phyloP scores from a whole-genome alignment of 2,329 filamentous ascomycete species.

The Claviceps sp. region DNA sequence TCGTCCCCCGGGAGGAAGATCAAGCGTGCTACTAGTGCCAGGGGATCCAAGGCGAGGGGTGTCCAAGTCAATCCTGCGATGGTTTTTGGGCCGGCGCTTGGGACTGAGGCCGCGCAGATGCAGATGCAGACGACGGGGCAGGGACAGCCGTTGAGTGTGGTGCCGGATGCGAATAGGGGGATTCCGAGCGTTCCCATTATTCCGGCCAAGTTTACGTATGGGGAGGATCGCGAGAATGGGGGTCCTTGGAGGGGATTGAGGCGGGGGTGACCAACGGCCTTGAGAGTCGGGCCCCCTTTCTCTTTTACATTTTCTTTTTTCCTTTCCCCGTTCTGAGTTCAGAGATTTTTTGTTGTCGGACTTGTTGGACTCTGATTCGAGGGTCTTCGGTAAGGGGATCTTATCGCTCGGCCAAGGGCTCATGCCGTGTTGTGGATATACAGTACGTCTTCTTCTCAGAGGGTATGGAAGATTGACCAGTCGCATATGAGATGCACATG shows the following conservation, averaged over 20 bases:
- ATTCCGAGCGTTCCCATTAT: constrained; percentile 32
- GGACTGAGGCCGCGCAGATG: background rate
- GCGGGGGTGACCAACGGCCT: constrained; percentile 2
- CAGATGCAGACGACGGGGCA: background rate
- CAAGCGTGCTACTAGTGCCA: constrained; percentile 3
- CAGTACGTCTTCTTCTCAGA: too few relatives aligned
- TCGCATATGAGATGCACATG: too few relatives aligned
- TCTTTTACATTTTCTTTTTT: background rate
- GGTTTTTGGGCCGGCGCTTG: background rate
- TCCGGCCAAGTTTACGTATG: constrained; percentile 27
- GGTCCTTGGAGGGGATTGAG: constrained; percentile 18
- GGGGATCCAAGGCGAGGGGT: background rate
- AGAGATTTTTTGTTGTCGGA: too few relatives aligned
- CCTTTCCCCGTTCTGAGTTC: background rate
- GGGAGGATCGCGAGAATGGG: constrained; percentile 21
- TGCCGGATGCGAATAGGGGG: constrained; percentile 33
- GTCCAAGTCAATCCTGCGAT: background rate
- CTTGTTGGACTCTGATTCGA: too few relatives aligned
- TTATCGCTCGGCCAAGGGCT: too few relatives aligned
- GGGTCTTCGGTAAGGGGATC: too few relatives aligned
- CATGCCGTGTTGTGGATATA: too few relatives aligned
- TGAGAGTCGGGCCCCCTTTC: background rate
- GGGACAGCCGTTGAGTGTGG: constrained; percentile 22
- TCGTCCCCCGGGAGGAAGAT: constrained; percentile 1
- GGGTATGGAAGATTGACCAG: too few relatives aligned